These are phyloP conservation scores for Wickerhamomyces sp. DNA, from an alignment of 1,139 yeast species.

Conservation along the genomic window DNA sequence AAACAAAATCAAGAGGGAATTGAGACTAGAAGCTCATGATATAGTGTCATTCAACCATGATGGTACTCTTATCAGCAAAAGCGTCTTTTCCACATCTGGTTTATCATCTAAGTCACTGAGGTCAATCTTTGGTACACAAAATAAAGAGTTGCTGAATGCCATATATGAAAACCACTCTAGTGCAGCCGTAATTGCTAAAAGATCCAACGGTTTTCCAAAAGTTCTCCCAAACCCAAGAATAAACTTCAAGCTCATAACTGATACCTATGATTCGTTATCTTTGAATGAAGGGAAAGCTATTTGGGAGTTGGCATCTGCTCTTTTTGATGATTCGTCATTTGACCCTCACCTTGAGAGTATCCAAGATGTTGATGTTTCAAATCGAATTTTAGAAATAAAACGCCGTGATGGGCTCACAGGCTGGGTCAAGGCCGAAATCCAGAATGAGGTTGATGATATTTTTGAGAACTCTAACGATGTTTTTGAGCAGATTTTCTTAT, in stretches of 20 bases:
- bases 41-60: conserved; percentile 25
- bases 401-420: conserved; percentile 43
- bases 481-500: conserved; percentile 47
- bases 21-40: conserved; percentile 20
- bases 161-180: conserved; percentile 17
- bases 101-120: conserved; percentile 14
- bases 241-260: conserved; percentile 27
- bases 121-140: conserved; percentile 5
- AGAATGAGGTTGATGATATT: conserved; percentile 38
- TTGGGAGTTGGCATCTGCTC: conserved; percentile 52
- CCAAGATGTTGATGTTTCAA: conserved; percentile 26
- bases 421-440: conserved; percentile 56
- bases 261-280: conserved; percentile 19
- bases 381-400: conserved; percentile 32
- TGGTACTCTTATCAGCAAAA: conserved; percentile 19
- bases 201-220: conserved; percentile 28
- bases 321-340: conserved; percentile 44
- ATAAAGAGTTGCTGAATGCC: conserved; percentile 3
- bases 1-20: conserved; percentile 25
- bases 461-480: conserved; percentile 27
- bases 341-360: conserved; percentile 21
- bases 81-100: conserved; percentile 1
- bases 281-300: conserved; percentile 23
- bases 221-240: conserved; percentile 24
- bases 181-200: conserved; percentile 10